A percentile compares a stretch with the other conserved stretches of the same genome.
Conservation (phyloP, 2,329 filamentous ascomycete genomes). For the Fusarium sacchari region DNA sequence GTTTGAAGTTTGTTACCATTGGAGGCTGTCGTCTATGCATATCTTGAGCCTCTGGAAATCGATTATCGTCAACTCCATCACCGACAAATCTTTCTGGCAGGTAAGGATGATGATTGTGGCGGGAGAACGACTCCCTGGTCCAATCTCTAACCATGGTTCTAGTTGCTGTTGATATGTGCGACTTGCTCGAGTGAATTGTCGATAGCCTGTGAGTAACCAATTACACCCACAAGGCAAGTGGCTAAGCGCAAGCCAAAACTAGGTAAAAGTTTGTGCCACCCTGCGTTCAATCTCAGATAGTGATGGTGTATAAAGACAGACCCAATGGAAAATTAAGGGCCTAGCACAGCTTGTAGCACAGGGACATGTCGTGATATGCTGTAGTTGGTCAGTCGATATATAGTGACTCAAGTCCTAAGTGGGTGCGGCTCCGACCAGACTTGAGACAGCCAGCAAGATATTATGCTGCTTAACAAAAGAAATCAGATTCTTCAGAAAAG, state of each 20-base stretch:
- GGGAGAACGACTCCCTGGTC: slow-evolving; percentile 53
- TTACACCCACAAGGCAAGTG: slow-evolving; percentile 4
- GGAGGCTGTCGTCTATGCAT: slow-evolving; percentile 51
- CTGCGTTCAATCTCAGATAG: background rate
- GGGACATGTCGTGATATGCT: slow-evolving; percentile 21
- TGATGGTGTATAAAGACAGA: background rate
- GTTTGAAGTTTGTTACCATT: slow-evolving; percentile 47
- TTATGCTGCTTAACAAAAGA: background rate
- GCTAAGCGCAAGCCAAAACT: background rate
- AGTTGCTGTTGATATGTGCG: background rate
- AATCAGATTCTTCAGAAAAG: background rate
- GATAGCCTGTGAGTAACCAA: background rate
- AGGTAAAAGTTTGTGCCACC: background rate
- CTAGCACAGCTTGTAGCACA: slow-evolving; percentile 5
- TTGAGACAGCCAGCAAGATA: background rate
- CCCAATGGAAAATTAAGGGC: background rate
- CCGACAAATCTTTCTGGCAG: slow-evolving; percentile 44
- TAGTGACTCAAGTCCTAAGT: background rate
- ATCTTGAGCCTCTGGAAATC: slow-evolving; percentile 50
- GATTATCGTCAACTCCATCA: slow-evolving; percentile 47
- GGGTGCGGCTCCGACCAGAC: background rate
- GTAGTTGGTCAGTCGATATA: background rate
- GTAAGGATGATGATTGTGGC: slow-evolving; percentile 49
- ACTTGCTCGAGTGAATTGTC: background rate
- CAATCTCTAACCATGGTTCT: slow-evolving; percentile 54